Evolutionary conservation across 2,329 filamentous ascomycete genomes (phyloP), one percentile per base, ranked within the genome.

Genomic region (Penicillium sp.): DNA sequence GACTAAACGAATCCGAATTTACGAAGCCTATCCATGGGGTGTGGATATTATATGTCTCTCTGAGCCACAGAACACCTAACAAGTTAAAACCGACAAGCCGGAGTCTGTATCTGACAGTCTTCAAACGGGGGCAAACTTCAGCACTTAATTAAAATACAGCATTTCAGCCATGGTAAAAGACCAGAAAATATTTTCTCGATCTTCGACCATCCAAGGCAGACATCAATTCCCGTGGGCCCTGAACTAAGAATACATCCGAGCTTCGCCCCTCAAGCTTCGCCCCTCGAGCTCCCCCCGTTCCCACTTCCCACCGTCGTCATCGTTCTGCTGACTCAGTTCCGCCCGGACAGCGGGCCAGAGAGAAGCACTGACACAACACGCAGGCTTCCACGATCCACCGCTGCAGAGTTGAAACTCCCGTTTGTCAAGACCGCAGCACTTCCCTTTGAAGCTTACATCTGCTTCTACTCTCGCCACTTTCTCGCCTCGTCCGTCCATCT

Each of bases 301-400:
- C 28, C 28, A 28, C 13, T 35, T 8, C 42, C 47, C 57, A 59
- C 60, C 61, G 44, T 68, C 65, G 64, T 68, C 65, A 68, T 68
- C 53, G 59, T 30, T 63, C 53, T 66, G 65, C 65, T 68, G 65
- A 68, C 62, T 66, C 65, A 66, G 63, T 42, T 62, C 64, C 65
- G 62, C 59, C 53, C 58, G 28, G 61, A 54, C 63, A 56, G 33
- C 33, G 5, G 7, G 26, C 33, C 10, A 13, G 12, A 13, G 37
- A 26, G 37, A 26, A 63, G 58, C 61, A 65, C 49, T 57, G 54
- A 51, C 42, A 51, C 42, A 40, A 54, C 50, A 28, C 40, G 35
- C 53, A 42, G 50, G 49, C 44, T 57, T 54, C 47, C 53, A 50
- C 51, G 33, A 49, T n/a, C n/a, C n/a, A n/a, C n/a, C n/a, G n/a